A percentile compares a stretch with the other conserved stretches of the same genome.
These are phyloP conservation scores for Aspergillus proliferans DNA, from an alignment of 2,329 filamentous ascomycete genomes.

Conservation along the genomic window DNA sequence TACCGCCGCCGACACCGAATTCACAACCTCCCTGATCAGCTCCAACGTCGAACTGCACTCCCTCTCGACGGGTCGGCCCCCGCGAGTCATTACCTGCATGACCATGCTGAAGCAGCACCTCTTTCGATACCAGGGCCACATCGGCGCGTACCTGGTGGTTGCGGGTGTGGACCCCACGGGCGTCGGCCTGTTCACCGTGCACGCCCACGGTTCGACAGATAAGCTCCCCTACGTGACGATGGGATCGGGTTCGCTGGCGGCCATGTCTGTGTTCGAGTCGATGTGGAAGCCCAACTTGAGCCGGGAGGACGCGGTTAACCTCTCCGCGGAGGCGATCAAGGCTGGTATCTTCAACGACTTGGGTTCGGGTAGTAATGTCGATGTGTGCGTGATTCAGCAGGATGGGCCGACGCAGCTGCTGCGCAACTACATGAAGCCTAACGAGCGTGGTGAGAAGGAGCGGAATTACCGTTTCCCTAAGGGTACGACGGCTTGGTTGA, in stretches of 20 bases:
- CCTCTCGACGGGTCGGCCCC: slow-evolving; percentile 91
- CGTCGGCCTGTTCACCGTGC: slow-evolving; percentile 91
- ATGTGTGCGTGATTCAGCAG: slow-evolving; percentile 88
- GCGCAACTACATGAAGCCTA: slow-evolving; percentile 89
- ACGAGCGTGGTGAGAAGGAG: slow-evolving; percentile 83
- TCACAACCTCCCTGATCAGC: slow-evolving; percentile 96
- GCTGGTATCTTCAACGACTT: slow-evolving; percentile 99
- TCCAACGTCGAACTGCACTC: slow-evolving; percentile 97
- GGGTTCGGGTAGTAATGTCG: slow-evolving; percentile 94
- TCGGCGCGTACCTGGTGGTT: slow-evolving; percentile 95
- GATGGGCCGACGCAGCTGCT: slow-evolving; percentile 85
- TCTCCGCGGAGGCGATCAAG: slow-evolving; percentile 81
- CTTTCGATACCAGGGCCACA: slow-evolving; percentile 96
- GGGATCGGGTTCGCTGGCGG: slow-evolving; percentile 90
- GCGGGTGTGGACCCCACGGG: slow-evolving; percentile 95
- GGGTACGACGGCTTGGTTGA: slow-evolving; percentile 91
- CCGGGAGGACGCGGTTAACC: slow-evolving; percentile 72
- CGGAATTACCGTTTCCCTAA: slow-evolving; percentile 84
- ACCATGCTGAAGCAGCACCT: slow-evolving; percentile 99
- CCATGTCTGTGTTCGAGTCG: slow-evolving; percentile 97
- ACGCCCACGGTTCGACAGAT: slow-evolving; percentile 96
- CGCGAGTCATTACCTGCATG: slow-evolving; percentile 98
- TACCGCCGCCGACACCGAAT: slow-evolving; percentile 96
- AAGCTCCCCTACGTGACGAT: slow-evolving; percentile 99
- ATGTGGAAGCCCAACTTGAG: slow-evolving; percentile 78